Percentiles rank a stretch among this genome's conserved stretches.
Conservation (phyloP, 1,139 yeast species). For the Debaryomyces robertsiae region DNA sequence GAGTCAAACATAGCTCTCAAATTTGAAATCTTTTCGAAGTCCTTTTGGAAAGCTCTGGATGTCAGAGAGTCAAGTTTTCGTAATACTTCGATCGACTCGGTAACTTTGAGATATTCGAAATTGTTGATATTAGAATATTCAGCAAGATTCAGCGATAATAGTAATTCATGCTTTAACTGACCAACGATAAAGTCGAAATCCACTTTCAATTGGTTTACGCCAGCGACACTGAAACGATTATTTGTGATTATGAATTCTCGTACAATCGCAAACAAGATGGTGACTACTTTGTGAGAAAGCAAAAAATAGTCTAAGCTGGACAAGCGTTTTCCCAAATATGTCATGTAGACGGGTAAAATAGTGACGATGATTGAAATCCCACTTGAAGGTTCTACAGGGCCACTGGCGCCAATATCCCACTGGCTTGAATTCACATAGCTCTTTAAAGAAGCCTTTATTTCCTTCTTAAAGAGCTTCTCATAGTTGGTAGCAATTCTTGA, state of each 20-base stretch:
- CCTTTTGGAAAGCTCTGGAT: constrained; percentile 21
- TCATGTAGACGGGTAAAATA: constrained; percentile 38
- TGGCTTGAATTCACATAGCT: constrained; percentile 49
- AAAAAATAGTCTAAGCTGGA: constrained; percentile 32
- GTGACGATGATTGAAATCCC: constrained; percentile 40
- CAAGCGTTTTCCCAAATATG: constrained; percentile 32
- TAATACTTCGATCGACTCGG: constrained; percentile 46
- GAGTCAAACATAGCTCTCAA: constrained; percentile 29
- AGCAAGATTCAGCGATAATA: constrained; percentile 14
- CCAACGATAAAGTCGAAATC: constrained; percentile 56
- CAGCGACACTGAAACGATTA: constrained; percentile 59
- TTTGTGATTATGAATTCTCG: constrained; percentile 63
- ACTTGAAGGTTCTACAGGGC: constrained; percentile 28
- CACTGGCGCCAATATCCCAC: constrained; percentile 35
- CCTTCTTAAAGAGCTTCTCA: constrained; percentile 50
- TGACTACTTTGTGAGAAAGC: constrained; percentile 42
- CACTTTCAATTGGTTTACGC: constrained; percentile 55
- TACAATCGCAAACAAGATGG: constrained; percentile 50
- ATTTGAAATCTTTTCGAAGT: constrained; percentile 19
- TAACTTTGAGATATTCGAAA: constrained; percentile 30
- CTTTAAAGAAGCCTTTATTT: constrained; percentile 52
- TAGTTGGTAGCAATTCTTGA: constrained; percentile 41
- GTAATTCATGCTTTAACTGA: constrained; percentile 31
- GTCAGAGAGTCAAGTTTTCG: constrained; percentile 25
- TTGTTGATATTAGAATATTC: constrained; percentile 30